Conservation (phyloP, 2,329 filamentous ascomycete species). For the Fusarium agapanthi region DNA sequence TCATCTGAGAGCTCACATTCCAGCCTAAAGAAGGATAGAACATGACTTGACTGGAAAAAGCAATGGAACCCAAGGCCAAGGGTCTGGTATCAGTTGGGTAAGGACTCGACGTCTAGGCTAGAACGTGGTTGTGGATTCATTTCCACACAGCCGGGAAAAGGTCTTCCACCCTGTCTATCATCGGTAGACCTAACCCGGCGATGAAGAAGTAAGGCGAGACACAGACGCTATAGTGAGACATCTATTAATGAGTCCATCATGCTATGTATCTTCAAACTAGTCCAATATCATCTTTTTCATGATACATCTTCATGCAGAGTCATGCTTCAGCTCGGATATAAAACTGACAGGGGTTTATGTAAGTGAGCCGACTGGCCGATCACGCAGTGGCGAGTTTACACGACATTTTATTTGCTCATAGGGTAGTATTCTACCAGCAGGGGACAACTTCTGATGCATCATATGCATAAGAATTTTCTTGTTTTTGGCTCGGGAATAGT, state of each 20-base stretch:
- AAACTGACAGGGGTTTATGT: background rate
- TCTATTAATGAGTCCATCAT: background rate
- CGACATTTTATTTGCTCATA: background rate
- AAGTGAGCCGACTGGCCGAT: background rate
- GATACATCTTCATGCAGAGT: background rate
- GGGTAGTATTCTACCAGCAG: background rate
- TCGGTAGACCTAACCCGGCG: background rate
- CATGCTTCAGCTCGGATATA: background rate
- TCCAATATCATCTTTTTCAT: background rate
- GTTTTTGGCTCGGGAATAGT: background rate
- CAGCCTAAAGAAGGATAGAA: background rate
- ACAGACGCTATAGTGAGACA: background rate
- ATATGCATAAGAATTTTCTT: background rate
- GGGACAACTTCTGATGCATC: background rate
- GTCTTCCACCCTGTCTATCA: background rate
- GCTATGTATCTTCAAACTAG: too few relatives aligned
- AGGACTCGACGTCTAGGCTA: background rate
- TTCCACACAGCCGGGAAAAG: background rate
- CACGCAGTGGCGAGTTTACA: background rate
- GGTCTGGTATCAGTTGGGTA: background rate
- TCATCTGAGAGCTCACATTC: background rate
- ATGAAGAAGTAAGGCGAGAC: background rate
- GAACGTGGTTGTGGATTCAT: constrained; percentile 4
- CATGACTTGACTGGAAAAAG: background rate
- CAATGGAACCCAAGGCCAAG: background rate